A percentile compares a stretch with the other conserved stretches of the same genome.
Evolutionary conservation across 306 rosid species (phyloP).

Genomic region (Medicago ruthenica): DNA sequence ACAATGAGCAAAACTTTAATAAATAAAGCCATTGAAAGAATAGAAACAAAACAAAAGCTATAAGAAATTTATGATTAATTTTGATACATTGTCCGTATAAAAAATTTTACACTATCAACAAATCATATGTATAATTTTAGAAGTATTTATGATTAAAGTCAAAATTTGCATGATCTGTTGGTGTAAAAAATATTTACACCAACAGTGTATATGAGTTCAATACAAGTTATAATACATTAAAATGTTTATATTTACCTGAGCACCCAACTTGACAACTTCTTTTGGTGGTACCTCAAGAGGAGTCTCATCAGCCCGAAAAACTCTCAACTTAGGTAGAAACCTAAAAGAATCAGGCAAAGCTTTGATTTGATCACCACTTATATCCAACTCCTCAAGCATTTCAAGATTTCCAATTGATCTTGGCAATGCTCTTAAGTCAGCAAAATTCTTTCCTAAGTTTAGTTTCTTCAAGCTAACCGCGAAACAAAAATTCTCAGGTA

Average conservation of each 20-base stretch:
- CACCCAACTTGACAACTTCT: constrained; percentile 72
- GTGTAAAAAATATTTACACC: neutral
- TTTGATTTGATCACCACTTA: constrained; percentile 84
- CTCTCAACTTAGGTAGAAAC: constrained; percentile 67
- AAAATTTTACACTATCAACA: neutral
- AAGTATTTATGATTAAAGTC: neutral
- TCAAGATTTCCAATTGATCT: constrained; percentile 83
- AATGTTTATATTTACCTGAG: constrained; percentile 61
- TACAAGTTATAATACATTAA: neutral
- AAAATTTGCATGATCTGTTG: neutral
- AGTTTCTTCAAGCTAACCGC: constrained; percentile 68
- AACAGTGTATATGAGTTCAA: too few species aligned
- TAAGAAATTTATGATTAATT: neutral
- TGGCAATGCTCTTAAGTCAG: constrained; percentile 84
- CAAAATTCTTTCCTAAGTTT: constrained; percentile 81
- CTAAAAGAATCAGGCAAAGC: constrained; percentile 77
- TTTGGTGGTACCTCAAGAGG: constrained; percentile 87
- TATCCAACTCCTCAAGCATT: constrained; percentile 92
- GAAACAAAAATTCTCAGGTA: constrained; percentile 78
- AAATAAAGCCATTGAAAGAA: neutral
- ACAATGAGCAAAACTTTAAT: constrained; percentile 31
- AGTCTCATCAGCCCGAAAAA: constrained; percentile 72
- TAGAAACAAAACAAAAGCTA: constrained; percentile 33
- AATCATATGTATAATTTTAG: too few species aligned
- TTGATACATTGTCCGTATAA: neutral